Evolutionary conservation across 1,284 basidiomycete genomes (phyloP), one percentile per base, ranked within the genome.

Genomic region (Polyporus tsugae): DNA sequence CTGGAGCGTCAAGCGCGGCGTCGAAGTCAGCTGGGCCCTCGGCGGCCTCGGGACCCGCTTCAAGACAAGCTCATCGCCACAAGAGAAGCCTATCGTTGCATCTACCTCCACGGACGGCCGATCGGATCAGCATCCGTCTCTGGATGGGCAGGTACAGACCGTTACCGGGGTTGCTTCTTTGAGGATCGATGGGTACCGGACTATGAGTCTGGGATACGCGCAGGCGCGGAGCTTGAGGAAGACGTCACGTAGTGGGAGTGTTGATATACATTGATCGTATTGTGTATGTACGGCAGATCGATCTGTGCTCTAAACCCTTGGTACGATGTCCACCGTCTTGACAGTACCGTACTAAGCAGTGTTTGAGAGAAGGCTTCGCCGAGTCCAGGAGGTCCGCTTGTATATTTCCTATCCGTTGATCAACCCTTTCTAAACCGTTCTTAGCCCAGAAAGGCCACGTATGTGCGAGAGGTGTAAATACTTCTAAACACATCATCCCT

Each of bases 1-100:
- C 17, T 94, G 92, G 92, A 92, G 91, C 69, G 90, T 93, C 77
- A 90, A 90, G 71, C 87, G 89, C 38, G 86, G 88, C 15, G 76
- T 92, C 25, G 87, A 93, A 70, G 87, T 90, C 52, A 80, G 85
- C 29, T 94, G 92, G 92, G 89, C 91, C 13, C 75, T 86, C 19
- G 79, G 81, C 5, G 84, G 84, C 0, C 73, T 85, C 19, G 77
- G 78, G 0, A 62, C 71, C 22, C 66, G 69, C 62, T 60, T 68
- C 29, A 65, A 65, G 60, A 15, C 66, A 4, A 19, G 29, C 38
- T 6, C 62, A 17, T 22, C 70, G n/a, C 6, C 35, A 1, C 61
- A 64, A 1, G 63, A 65, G 55, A 65, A 61, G 60, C 60, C 63
- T 6, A 35, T 53, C 2, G 44, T 41, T 36, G 11, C 59, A 1